Conservation (phyloP, 805 yeast species). For the Pichia pseudocactophila region DNA sequence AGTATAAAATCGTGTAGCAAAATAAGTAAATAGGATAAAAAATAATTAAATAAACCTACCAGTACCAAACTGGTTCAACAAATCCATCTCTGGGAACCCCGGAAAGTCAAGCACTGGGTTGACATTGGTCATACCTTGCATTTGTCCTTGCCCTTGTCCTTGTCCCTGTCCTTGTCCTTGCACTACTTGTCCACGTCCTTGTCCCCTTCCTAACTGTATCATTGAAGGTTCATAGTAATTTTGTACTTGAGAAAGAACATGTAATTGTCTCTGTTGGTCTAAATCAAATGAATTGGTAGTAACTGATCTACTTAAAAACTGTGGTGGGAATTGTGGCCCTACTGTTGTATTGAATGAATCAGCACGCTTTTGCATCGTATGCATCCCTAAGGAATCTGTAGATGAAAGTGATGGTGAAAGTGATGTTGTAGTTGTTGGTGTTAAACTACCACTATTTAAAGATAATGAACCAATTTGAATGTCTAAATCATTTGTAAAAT, state of each 20-base stretch:
- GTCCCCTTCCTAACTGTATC: not conserved
- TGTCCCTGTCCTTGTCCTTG: slow-evolving; percentile 1
- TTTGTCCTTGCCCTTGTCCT: not conserved
- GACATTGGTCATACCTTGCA: too few relatives aligned
- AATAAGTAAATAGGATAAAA: too few relatives aligned
- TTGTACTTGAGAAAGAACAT: too few relatives aligned
- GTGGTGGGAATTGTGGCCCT: not conserved
- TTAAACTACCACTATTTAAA: slow-evolving; percentile 3
- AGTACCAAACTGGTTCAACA: too few relatives aligned
- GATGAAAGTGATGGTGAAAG: slow-evolving; percentile 10
- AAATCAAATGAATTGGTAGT: not conserved
- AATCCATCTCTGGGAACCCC: too few relatives aligned
- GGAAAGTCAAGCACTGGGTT: too few relatives aligned
- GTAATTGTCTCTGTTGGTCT: not conserved
- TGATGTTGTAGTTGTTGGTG: not conserved
- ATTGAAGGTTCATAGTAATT: not conserved
- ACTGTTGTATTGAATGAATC: slow-evolving; percentile 2
- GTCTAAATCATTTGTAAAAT: slow-evolving; percentile 13
- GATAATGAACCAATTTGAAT: slow-evolving; percentile 14
- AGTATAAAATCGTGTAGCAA: too few relatives aligned
- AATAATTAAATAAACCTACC: too few relatives aligned
- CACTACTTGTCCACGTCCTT: not conserved
- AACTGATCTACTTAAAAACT: not conserved
- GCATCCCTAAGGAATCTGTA: slow-evolving; percentile 2
- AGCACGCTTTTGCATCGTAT: slow-evolving; percentile 6